Evolutionary conservation across 495 filamentous ascomycete species (phyloP), one percentile per base, ranked within the genome.

Genomic region (Hyaloscypha finlandica): DNA sequence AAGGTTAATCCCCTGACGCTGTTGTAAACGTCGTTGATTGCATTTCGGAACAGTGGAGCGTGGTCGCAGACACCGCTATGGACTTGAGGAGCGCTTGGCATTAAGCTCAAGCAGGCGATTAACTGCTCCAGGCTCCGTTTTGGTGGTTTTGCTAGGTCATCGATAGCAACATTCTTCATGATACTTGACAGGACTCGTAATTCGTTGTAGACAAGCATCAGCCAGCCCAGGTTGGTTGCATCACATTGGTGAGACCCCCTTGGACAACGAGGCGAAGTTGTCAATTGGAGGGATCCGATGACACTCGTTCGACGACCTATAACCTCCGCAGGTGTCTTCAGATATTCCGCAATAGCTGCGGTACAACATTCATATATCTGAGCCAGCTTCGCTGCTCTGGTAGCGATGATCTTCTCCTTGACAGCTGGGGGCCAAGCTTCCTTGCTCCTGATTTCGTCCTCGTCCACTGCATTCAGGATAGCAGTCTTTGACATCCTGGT

Each of bases 181-280:
- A 71, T 63, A 14, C 55, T 61, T 1, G 71, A 58, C 2, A 81
- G 68, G 8, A 81, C 63, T 30, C 70, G 68, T 4, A 80, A 62
- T 51, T 79, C 75, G 67, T 76, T 74, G 63, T 74, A 76, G 9
- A 75, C 69, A 9, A 78, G 72, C 75, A 81, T 76, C 48, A 78
- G 65, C 78, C 78, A 81, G 14, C 79, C 79, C 1, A 81, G 70
- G 64, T 81, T 81, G 30, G 72, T 73, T 0, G 77, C 77, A 65
- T 81, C 79, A 66, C 79, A 81, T 54, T 65, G 59, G 64, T 74
- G 77, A 61, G 70, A 72, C 14, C 73, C 72, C 64, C 72, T 73
- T 8, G 77, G 75, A 65, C 79, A 81, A 9, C 76, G 73, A 33
- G 76, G 72, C 6, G 54, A 51, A 45, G 65, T 61, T 12, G 70